Conservation (phyloP, 73 alveolate species). For the Blepharisma stoltei region DNA sequence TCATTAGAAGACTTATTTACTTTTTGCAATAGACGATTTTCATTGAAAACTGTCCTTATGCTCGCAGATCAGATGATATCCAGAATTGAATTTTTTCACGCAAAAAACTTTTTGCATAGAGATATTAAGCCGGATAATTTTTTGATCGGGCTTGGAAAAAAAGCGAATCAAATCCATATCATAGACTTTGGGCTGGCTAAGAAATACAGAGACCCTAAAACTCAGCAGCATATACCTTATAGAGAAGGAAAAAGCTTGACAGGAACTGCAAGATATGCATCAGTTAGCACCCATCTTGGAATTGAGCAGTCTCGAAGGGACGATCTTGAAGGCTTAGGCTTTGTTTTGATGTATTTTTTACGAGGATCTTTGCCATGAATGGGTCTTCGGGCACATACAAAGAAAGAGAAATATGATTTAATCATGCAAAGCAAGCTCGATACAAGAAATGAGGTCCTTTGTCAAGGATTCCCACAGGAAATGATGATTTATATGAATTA, state of each 20-base stretch:
- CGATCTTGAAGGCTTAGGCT: slow-evolving; percentile 66
- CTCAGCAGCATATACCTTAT: slow-evolving; percentile 45
- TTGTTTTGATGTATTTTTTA: slow-evolving; percentile 44
- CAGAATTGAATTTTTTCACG: slow-evolving; percentile 50
- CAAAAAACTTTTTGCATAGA: slow-evolving; percentile 78
- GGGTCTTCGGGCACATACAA: slow-evolving; percentile 61
- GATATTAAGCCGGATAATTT: slow-evolving; percentile 89
- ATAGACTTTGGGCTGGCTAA: slow-evolving; percentile 85
- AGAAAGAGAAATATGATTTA: slow-evolving; percentile 64
- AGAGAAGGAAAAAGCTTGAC: slow-evolving; percentile 43
- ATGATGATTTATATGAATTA: slow-evolving; percentile 54
- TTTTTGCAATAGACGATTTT: slow-evolving; percentile 62
- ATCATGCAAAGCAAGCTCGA: slow-evolving; percentile 71
- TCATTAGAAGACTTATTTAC: slow-evolving; percentile 77
- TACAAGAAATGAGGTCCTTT: slow-evolving; percentile 62
- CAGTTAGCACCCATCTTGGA: slow-evolving; percentile 51
- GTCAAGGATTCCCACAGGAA: slow-evolving; percentile 69
- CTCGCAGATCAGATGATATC: slow-evolving; percentile 79
- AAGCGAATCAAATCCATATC: slow-evolving; percentile 64
- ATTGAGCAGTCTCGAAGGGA: slow-evolving; percentile 57
- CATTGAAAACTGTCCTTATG: slow-evolving; percentile 73
- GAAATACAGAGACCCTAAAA: slow-evolving; percentile 51
- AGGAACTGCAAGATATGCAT: slow-evolving; percentile 69
- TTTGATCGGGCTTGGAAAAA: slow-evolving; percentile 75
- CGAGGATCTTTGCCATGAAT: slow-evolving; percentile 58